A percentile compares a stretch with the other conserved stretches of the same genome.
phyloP scores from a whole-genome alignment of 768 basidiomycete genomes.

The Hericium coralloides region DNA sequence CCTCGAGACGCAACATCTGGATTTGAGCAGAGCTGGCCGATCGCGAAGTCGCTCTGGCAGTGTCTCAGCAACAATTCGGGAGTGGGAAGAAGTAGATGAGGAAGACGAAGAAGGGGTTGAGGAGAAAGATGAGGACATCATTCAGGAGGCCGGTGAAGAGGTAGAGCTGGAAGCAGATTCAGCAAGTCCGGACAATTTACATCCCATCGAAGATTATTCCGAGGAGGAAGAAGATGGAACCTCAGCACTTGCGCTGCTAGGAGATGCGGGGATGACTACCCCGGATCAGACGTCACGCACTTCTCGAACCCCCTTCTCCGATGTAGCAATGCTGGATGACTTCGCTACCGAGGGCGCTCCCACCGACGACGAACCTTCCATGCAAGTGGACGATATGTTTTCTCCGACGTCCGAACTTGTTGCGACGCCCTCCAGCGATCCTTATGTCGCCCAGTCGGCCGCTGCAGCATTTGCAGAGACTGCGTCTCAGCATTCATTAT shows the following conservation, averaged over 20 bases:
- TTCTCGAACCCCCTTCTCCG: slow-evolving; percentile 5
- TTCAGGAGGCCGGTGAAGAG: slow-evolving; percentile 13
- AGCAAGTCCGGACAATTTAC: not conserved
- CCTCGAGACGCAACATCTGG: slow-evolving; percentile 73
- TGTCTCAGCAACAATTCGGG: slow-evolving; percentile 15
- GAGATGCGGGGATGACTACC: not conserved
- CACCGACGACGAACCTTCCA: not conserved
- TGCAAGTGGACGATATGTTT: not conserved
- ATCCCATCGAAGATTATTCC: slow-evolving; percentile 7
- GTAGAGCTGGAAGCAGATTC: slow-evolving; percentile 18
- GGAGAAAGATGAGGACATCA: slow-evolving; percentile 21
- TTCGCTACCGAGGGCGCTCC: not conserved
- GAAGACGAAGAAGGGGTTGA: slow-evolving; percentile 15
- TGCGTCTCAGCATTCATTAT: not conserved
- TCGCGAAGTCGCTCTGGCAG: slow-evolving; percentile 52
- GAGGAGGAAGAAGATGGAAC: slow-evolving; percentile 1
- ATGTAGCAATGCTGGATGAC: slow-evolving; percentile 2
- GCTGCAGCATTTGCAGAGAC: not conserved
- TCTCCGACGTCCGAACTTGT: slow-evolving; percentile 1
- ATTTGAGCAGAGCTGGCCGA: slow-evolving; percentile 43
- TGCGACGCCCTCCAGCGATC: not conserved
- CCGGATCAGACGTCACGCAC: not conserved
- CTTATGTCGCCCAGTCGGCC: not conserved
- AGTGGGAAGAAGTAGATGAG: slow-evolving; percentile 9
- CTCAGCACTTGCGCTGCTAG: not conserved